Base-by-base conservation (phyloP, 2,329 filamentous ascomycete species). In the Byssochlamys sp. region DNA sequence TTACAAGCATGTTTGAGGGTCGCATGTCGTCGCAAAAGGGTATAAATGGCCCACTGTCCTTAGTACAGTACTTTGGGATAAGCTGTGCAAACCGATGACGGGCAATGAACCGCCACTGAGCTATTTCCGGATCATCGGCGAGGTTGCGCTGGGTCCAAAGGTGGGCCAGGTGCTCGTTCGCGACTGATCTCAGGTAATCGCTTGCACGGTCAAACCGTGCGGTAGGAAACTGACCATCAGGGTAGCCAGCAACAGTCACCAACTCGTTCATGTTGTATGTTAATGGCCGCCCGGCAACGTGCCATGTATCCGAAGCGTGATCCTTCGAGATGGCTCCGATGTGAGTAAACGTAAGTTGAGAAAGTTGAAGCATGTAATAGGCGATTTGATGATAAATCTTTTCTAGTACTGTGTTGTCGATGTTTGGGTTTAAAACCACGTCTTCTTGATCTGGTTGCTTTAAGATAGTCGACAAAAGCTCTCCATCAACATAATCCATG, bases 251-350 rank as follows among this genome's bases (percentile, higher is more conserved):
- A 26, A 71, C 63, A 53, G 63, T 69, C 0, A 61, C 67, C 53
- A 73, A 55, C 58, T 75, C 70, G 57, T 77, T 75, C 69, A 76
- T 75, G 39, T 73, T 71, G 54, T 71, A 72, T n/a, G 71, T 75
- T n/a, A 76, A 61, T 5, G 73, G 73, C 57, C 71, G 60, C 57
- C 59, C 55, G 24, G 64, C 63, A 53, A 73, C 71, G 14, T 61
- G 58, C 70, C 68, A 78, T 49, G 55, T 54, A 24, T 60, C 19
- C 56, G 53, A 62, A 60, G 19, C 59, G 2, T 59, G 12, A 27
- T 62, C 57, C 59, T 68, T 68, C 31, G 70, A 71, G 53, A 77
- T 72, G 26, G 72, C 68, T 5, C 72, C 71, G 35, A 75, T 73
- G 3, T 52, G 35, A 24, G 61, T 14, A 58, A 76, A 72, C 1